These are phyloP conservation scores for Trypethelium eluteriae DNA, from an alignment of 495 filamentous ascomycete species.

Conservation along the genomic window DNA sequence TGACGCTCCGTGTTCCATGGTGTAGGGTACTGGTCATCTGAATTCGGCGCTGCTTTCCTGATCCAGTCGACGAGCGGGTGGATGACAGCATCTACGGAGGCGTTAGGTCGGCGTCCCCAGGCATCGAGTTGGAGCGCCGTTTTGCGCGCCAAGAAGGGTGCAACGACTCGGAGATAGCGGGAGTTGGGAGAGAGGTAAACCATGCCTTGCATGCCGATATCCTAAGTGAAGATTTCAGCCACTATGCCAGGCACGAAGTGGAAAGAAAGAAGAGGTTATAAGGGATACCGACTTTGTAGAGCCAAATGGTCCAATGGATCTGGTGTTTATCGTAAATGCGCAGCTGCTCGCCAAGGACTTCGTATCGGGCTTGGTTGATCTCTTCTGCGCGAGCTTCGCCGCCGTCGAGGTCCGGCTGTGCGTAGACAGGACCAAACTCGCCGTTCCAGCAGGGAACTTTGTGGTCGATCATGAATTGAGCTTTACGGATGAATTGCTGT, in stretches of 20 bases:
- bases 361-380: slow-evolving; percentile 47
- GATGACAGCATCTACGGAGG: slow-evolving; percentile 36
- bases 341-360: slow-evolving; percentile 50
- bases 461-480: slow-evolving; percentile 49
- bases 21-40: slow-evolving; percentile 46
- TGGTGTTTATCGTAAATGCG: slow-evolving; percentile 49
- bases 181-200: slow-evolving; percentile 42
- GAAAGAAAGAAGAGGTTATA: background rate
- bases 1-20: slow-evolving; percentile 52
- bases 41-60: slow-evolving; percentile 35
- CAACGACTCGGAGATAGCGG: slow-evolving; percentile 46
- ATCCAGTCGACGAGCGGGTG: slow-evolving; percentile 40
- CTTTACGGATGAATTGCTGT: slow-evolving; percentile 48
- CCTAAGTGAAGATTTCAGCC: background rate
- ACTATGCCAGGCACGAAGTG: too few species aligned
- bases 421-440: slow-evolving; percentile 60
- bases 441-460: slow-evolving; percentile 57
- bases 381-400: slow-evolving; percentile 32
- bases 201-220: slow-evolving; percentile 60
- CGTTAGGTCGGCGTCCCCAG: slow-evolving; percentile 44
- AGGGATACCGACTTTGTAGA: slow-evolving; percentile 42
- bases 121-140: slow-evolving; percentile 45
- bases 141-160: slow-evolving; percentile 52
- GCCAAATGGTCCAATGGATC: slow-evolving; percentile 57
- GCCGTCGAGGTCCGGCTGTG: slow-evolving; percentile 33